These are phyloP conservation scores for Poterioochromonas sp. DNA, from an alignment of 352 stramenopile species.

Conservation along the genomic window DNA sequence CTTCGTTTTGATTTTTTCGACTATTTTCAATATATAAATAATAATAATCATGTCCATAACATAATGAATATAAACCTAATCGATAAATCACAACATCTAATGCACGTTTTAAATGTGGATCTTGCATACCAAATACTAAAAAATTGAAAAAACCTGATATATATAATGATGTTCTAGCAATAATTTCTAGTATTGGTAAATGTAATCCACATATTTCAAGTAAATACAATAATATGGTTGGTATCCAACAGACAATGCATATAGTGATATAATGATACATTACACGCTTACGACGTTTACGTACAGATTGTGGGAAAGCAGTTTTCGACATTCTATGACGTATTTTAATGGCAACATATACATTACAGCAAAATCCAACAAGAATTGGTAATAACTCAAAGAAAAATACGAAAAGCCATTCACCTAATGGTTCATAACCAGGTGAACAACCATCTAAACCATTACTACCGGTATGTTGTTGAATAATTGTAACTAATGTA, in stretches of 20 bases:
- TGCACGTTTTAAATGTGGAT: slow-evolving; percentile 26
- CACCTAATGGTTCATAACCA: background rate
- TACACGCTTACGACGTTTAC: background rate
- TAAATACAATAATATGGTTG: slow-evolving; percentile 1
- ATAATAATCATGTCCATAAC: too few species aligned
- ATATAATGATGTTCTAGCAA: background rate
- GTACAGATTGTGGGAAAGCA: slow-evolving; percentile 10
- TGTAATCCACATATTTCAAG: background rate
- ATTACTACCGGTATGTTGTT: background rate
- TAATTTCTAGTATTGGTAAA: background rate
- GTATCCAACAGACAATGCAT: slow-evolving; percentile 18
- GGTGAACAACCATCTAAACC: background rate
- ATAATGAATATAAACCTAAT: background rate
- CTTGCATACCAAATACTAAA: slow-evolving; percentile 28
- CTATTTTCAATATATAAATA: background rate
- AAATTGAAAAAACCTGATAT: slow-evolving; percentile 25
- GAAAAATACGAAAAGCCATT: slow-evolving; percentile 12
- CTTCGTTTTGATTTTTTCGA: background rate
- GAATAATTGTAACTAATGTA: slow-evolving; percentile 4
- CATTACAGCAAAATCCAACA: background rate
- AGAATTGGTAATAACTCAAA: slow-evolving; percentile 15
- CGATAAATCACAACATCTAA: background rate
- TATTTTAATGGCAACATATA: background rate
- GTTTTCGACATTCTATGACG: background rate
- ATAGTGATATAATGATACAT: slow-evolving; percentile 30